Evolutionary conservation across 305 asterid species (phyloP).

Genomic region (Plantago lanceolata): DNA sequence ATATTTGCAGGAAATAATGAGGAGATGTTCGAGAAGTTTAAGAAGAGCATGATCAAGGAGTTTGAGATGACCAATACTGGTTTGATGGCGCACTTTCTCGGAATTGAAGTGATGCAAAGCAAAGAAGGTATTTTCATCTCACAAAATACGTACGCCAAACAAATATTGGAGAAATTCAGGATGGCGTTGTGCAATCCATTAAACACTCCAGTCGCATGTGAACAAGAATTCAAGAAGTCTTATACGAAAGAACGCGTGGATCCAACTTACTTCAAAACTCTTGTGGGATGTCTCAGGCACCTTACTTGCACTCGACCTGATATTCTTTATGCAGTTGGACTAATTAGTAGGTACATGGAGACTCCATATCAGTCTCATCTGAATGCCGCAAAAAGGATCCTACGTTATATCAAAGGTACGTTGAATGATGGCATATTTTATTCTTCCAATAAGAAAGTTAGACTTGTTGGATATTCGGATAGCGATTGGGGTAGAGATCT

Average conservation of each 20-base stretch:
- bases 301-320: not conserved
- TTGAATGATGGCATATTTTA: not conserved
- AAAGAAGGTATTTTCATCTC: not conserved
- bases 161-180: no score
- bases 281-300: no score
- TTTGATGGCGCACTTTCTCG: not conserved
- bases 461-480: conserved; percentile 4
- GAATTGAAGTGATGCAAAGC: not conserved
- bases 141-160: not conserved
- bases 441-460: not conserved
- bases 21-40: not conserved
- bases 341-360: no score
- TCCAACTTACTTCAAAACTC: no score
- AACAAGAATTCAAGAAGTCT: no score
- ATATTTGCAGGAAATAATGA: no score
- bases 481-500: not conserved
- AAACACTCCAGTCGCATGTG: no score
- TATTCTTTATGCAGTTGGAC: no score
- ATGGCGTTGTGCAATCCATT: not conserved
- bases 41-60: no score
- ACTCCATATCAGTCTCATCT: no score
- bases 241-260: no score
- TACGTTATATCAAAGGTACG: not conserved
- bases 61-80: no score
- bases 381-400: not conserved